Conservation (phyloP, 2,329 filamentous ascomycete genomes). For the Pseudocercospora vitis region DNA sequence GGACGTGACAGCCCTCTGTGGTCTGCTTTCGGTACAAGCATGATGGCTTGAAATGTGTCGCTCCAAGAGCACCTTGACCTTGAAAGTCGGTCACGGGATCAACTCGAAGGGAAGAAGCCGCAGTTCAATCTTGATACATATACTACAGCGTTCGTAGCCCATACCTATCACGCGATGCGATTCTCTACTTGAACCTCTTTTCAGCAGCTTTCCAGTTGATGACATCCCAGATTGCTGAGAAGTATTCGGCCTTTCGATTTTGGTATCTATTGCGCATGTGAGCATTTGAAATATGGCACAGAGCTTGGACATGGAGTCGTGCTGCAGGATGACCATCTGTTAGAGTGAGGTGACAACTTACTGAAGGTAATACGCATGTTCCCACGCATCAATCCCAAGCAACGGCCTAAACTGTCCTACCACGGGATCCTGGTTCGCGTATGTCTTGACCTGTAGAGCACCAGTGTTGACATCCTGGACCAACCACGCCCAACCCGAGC, state of each 20-base stretch:
- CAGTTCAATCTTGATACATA: constrained; percentile 9
- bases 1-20: too few relatives aligned
- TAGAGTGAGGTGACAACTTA: too few relatives aligned
- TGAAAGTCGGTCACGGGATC: too few relatives aligned
- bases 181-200: constrained; percentile 37
- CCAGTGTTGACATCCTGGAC: constrained; percentile 64
- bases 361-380: constrained; percentile 94
- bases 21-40: too few relatives aligned
- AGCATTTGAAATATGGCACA: too few relatives aligned
- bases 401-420: constrained; percentile 79
- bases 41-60: too few relatives aligned
- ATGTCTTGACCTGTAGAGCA: constrained; percentile 71
- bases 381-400: constrained; percentile 90
- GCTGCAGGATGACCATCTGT: too few relatives aligned
- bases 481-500: constrained; percentile 76
- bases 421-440: constrained; percentile 86
- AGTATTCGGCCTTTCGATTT: constrained; percentile 97
- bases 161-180: not conserved
- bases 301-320: too few relatives aligned
- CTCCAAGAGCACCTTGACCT: too few relatives aligned
- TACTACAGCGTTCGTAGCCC: not conserved
- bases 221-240: constrained; percentile 89
- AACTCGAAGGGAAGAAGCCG: too few relatives aligned
- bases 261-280: constrained; percentile 59
- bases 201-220: constrained; percentile 88